phyloP scores from a whole-genome alignment of 176 grass and related monocot genomes.

The Triticum timopheevii region DNA sequence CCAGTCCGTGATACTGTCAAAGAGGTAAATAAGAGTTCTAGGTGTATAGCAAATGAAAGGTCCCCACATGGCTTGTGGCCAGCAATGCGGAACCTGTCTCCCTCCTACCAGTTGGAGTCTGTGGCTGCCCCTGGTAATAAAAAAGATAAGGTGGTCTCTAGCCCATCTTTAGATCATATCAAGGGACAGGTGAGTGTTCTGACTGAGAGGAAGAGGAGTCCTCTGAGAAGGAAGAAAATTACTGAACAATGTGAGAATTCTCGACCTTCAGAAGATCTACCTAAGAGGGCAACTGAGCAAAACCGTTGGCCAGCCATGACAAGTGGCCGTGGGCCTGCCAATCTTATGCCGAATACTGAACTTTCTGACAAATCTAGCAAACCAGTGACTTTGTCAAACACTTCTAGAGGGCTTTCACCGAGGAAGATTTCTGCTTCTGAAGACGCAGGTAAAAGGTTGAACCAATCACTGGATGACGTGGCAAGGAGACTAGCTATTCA shows the following conservation, averaged over 20 bases:
- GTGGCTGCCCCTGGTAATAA: conserved; percentile 43
- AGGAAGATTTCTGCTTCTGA: conserved; percentile 41
- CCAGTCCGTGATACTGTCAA: conserved; percentile 49
- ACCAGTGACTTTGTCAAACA: conserved; percentile 33
- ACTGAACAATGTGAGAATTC: conserved; percentile 65
- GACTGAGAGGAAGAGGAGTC: conserved; percentile 71
- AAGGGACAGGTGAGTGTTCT: conserved; percentile 10
- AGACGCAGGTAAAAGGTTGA: conserved; percentile 20
- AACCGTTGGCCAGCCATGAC: conserved; percentile 66
- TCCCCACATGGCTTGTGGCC: conserved; percentile 82
- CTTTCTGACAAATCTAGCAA: conserved; percentile 47
- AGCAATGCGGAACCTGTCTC: conserved; percentile 77
- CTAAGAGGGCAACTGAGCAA: conserved; percentile 51
- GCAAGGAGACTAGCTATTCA: conserved; percentile 48
- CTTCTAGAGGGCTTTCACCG: conserved; percentile 52
- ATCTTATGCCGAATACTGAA: conserved; percentile 42
- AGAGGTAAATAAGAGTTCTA: conserved; percentile 48
- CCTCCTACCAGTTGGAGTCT: conserved; percentile 74
- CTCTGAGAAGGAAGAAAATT: conserved; percentile 61
- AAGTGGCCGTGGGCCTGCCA: conserved; percentile 41
- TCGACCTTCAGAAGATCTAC: conserved; percentile 42
- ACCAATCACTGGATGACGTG: conserved; percentile 50
- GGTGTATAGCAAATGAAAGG: conserved; percentile 33
- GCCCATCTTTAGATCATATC: conserved; percentile 24
- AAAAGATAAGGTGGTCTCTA: conserved; percentile 41